A percentile compares a stretch with the other conserved stretches of the same genome.
phyloP scores from a whole-genome alignment of 495 filamentous ascomycete genomes.

The Neurospora terricola region DNA sequence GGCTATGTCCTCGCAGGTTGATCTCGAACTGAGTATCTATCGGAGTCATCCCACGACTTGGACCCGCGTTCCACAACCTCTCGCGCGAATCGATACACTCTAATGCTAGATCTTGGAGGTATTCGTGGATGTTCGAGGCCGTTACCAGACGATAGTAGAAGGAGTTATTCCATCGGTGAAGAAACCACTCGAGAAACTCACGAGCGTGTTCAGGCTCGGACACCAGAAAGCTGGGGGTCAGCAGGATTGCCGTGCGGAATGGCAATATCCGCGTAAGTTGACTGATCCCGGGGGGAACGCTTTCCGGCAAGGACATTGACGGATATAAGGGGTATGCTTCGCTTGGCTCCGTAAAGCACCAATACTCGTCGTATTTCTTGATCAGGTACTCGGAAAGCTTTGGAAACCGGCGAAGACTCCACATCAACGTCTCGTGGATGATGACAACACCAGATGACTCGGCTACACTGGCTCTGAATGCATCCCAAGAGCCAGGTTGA shows the following conservation, averaged over 20 bases:
- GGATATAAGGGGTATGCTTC: conserved; percentile 14
- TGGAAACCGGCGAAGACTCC: conserved; percentile 20
- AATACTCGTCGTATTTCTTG: conserved; percentile 15
- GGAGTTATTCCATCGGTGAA: conserved; percentile 5
- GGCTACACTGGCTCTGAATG: conserved; percentile 11
- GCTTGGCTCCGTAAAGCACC: conserved; percentile 22
- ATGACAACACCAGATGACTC: conserved; percentile 19
- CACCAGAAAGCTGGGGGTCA: conserved; percentile 55
- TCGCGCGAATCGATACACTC: conserved; percentile 29
- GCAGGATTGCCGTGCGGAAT: conserved; percentile 43
- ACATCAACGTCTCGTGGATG: conserved; percentile 23
- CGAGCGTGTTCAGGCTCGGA: conserved; percentile 39
- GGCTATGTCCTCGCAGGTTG: conserved; percentile 15
- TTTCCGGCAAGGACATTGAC: conserved; percentile 5
- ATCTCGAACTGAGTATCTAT: conserved; percentile 4
- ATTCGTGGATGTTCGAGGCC: conserved; percentile 31
- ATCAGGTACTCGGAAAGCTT: conserved; percentile 10
- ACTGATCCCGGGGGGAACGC: conserved; percentile 14
- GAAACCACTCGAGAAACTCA: conserved; percentile 51
- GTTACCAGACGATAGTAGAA: conserved; percentile 22
- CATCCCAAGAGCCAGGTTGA: conserved; percentile 18
- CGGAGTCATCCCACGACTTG: neutral
- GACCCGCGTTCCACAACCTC: conserved; percentile 3
- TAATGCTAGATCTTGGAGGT: conserved; percentile 28
- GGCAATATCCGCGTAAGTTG: conserved; percentile 47